A percentile compares a stretch with the other conserved stretches of the same genome.
Evolutionary conservation across 164 flowering plant genomes (phyloP).

Genomic region (Vitis vinifera): DNA sequence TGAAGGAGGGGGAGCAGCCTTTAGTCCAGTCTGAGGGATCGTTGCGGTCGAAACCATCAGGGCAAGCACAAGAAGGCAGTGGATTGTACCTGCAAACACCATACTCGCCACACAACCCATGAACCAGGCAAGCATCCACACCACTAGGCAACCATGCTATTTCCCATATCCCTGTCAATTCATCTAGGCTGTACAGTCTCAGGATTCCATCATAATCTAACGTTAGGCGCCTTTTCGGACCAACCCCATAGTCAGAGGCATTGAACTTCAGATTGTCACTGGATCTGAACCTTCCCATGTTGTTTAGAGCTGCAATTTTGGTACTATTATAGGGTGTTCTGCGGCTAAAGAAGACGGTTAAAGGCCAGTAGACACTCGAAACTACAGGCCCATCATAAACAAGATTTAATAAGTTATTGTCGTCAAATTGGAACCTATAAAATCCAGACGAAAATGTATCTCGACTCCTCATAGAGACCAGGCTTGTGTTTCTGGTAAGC

Average conservation of each 20-base stretch:
- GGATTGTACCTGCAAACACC: constrained; percentile 2
- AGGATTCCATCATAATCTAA: constrained; percentile 18
- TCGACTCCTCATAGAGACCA: constrained; percentile 6
- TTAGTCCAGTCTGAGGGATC: constrained; percentile 1
- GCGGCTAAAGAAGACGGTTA: background rate
- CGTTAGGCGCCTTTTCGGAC: constrained; percentile 8
- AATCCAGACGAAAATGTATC: constrained; percentile 10
- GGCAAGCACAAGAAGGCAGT: background rate
- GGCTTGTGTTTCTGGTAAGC: background rate
- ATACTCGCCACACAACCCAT: constrained; percentile 12
- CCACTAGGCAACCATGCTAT: constrained; percentile 12
- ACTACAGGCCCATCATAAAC: constrained; percentile 6
- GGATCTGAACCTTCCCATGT: background rate
- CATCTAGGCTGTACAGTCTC: constrained; percentile 16
- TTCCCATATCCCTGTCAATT: constrained; percentile 9
- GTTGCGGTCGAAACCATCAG: background rate
- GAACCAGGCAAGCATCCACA: constrained; percentile 10
- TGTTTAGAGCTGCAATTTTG: background rate
- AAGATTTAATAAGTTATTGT: constrained; percentile 4
- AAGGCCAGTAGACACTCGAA: constrained; percentile 10
- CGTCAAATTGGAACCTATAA: constrained; percentile 4
- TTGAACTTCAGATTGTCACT: background rate
- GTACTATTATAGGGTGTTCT: constrained; percentile 4
- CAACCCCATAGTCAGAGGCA: constrained; percentile 4
- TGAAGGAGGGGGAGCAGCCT: background rate